Conservation (phyloP, 164 flowering plant genomes). For the Magnolia kwangsiensis region DNA sequence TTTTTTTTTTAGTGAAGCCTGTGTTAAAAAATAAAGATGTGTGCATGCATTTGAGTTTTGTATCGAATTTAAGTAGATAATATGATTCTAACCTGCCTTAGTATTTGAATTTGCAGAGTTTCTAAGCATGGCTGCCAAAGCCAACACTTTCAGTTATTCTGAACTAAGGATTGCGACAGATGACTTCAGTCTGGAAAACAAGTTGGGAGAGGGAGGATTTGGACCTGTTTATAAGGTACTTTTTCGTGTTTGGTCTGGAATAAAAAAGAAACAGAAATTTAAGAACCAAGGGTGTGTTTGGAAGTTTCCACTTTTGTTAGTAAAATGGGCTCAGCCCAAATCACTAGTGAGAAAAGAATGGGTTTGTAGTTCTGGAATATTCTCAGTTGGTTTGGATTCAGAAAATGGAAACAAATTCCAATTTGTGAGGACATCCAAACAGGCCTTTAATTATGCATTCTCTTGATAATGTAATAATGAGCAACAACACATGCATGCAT, state of each 20-base stretch:
- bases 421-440: neutral
- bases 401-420: neutral
- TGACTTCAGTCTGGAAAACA: slow-evolving; percentile 60
- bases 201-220: slow-evolving; percentile 93
- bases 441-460: neutral
- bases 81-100: neutral
- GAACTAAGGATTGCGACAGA: slow-evolving; percentile 67
- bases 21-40: too few species aligned
- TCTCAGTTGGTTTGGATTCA: neutral
- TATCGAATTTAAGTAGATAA: too few species aligned
- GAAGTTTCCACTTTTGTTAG: neutral
- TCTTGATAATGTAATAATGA: neutral
- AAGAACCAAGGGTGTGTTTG: neutral
- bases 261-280: neutral
- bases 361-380: neutral
- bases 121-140: slow-evolving; percentile 49
- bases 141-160: slow-evolving; percentile 60
- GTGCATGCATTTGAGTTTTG: too few species aligned
- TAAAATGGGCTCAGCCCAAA: neutral
- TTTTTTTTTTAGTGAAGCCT: too few species aligned
- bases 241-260: neutral
- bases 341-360: neutral
- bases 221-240: slow-evolving; percentile 81
- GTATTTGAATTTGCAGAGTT: slow-evolving; percentile 40
- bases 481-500: neutral